phyloP scores from a whole-genome alignment of 768 basidiomycete genomes.

The Clavaria fumosa region DNA sequence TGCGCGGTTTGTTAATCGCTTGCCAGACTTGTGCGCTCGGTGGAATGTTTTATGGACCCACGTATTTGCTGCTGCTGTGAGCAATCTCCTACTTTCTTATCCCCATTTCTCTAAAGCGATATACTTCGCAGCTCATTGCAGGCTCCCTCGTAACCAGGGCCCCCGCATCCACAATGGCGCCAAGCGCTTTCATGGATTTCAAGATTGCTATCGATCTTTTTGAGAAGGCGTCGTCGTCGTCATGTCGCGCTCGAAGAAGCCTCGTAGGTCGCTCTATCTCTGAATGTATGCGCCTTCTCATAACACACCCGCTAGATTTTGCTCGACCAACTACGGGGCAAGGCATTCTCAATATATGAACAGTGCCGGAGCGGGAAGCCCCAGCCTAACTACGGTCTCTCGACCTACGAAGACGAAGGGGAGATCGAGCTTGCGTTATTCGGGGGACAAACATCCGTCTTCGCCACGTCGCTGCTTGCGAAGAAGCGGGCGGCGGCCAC shows the following conservation, averaged over 20 bases:
- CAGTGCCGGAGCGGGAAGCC: conserved; percentile 13
- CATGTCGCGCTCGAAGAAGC: conserved; percentile 53
- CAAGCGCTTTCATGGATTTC: conserved; percentile 51
- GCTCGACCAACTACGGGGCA: conserved; percentile 46
- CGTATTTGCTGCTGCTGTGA: conserved; percentile 4
- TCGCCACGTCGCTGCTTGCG: no score
- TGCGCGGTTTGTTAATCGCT: conserved; percentile 29
- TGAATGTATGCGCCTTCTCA: not conserved
- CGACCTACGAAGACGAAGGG: conserved; percentile 33
- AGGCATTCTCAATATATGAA: conserved; percentile 47
- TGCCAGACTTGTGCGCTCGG: conserved; percentile 33
- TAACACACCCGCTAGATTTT: not conserved
- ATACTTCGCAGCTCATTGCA: conserved; percentile 43
- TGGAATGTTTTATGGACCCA: conserved; percentile 54
- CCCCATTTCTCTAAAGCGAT: not conserved
- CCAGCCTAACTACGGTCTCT: conserved; percentile 24
- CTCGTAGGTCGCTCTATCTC: conserved; percentile 27
- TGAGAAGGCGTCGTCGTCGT: conserved; percentile 37
- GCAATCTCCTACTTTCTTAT: not conserved
- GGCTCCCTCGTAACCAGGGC: conserved; percentile 66
- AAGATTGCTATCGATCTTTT: conserved; percentile 57
- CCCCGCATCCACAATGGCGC: conserved; percentile 51
- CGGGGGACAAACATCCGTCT: conserved; percentile 53
- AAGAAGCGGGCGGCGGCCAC: no score
- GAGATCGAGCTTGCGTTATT: conserved; percentile 60